These are phyloP conservation scores for Gossypium anomalum DNA, from an alignment of 345 rosid species.

Conservation along the genomic window DNA sequence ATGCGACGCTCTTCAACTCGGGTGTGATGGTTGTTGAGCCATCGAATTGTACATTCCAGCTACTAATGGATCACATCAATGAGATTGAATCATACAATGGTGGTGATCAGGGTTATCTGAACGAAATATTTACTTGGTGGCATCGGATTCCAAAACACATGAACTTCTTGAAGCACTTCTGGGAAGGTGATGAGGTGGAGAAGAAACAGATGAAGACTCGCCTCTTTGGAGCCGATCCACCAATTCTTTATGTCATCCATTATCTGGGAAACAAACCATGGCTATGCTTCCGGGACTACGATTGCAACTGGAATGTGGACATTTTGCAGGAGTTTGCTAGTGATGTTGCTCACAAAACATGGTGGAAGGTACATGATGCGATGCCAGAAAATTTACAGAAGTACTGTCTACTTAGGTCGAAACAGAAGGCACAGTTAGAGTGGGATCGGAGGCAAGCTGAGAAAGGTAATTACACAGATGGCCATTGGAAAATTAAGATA, in stretches of 20 bases:
- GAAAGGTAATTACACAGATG: slow-evolving; percentile 67
- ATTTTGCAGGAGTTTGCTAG: slow-evolving; percentile 72
- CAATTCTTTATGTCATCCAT: slow-evolving; percentile 75
- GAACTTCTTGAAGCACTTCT: slow-evolving; percentile 94
- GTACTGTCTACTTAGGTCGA: slow-evolving; percentile 67
- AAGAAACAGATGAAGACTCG: slow-evolving; percentile 58
- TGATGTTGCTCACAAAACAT: slow-evolving; percentile 71
- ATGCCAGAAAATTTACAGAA: slow-evolving; percentile 70
- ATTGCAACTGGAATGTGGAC: slow-evolving; percentile 95
- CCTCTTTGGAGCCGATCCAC: slow-evolving; percentile 81
- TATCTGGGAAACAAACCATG: slow-evolving; percentile 85
- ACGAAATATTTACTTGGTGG: slow-evolving; percentile 96
- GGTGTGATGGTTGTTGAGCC: slow-evolving; percentile 90
- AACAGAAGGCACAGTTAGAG: slow-evolving; percentile 83
- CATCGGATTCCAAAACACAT: slow-evolving; percentile 88
- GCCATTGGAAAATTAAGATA: slow-evolving; percentile 84
- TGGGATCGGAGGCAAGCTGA: slow-evolving; percentile 89
- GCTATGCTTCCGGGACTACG: slow-evolving; percentile 87
- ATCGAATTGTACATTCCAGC: slow-evolving; percentile 74
- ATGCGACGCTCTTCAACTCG: slow-evolving; percentile 78
- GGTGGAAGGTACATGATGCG: slow-evolving; percentile 88
- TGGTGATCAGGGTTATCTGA: slow-evolving; percentile 89
- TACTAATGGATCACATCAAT: slow-evolving; percentile 78
- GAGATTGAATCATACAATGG: slow-evolving; percentile 90
- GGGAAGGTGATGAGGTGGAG: slow-evolving; percentile 90